Evolutionary conservation across 768 basidiomycete genomes (phyloP), one percentile per base, ranked within the genome.

Genomic region (Cystoderma amianthinum): DNA sequence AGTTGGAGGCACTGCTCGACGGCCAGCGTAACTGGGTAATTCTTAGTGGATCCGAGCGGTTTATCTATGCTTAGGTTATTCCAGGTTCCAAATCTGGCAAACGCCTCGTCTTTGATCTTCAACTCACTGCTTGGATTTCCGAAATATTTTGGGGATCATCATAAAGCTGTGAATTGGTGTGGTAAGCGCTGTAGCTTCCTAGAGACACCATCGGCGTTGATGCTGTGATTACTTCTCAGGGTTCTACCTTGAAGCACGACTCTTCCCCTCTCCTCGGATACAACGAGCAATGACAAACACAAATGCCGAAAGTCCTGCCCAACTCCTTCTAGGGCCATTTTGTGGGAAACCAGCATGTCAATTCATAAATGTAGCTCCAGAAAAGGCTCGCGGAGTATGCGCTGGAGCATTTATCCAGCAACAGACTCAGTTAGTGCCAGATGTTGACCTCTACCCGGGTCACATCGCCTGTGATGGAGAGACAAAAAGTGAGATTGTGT

Each of bases 381-480:
- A 65, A 1, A 77, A 72, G 9, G 67, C 68, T 7, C 72, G 74
- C n/a, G 91, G 93, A 20, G 93, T 96, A 9, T 96, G 93, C 58
- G 87, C 90, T 4, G 82, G 81, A 38, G 82, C 84, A 2, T 95
- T 78, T 59, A 41, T 80, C 11, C 68, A 68, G 38, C 60, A 58
- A 33, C 54, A 65, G 48, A 76, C 83, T 0, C 40, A 89, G 4
- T 52, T 91, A n/a, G 89, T 96, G 1, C 62, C 68, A 15, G 75
- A 94, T 44, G 91, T 97, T 15, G 74, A 86, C 18, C 60, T 58
- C 7, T 92, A 92, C 55, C 89, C 89, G 1, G 92, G 94, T 0
- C 95, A 98, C 56, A 95, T 96, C 46, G 89, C 91, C 2, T 97
- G 95, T 54, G 93, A 97, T 50, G 87, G 81, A 16, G 80, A 83